phyloP scores from a whole-genome alignment of 305 asterid species.

The Fraxinus nigra region DNA sequence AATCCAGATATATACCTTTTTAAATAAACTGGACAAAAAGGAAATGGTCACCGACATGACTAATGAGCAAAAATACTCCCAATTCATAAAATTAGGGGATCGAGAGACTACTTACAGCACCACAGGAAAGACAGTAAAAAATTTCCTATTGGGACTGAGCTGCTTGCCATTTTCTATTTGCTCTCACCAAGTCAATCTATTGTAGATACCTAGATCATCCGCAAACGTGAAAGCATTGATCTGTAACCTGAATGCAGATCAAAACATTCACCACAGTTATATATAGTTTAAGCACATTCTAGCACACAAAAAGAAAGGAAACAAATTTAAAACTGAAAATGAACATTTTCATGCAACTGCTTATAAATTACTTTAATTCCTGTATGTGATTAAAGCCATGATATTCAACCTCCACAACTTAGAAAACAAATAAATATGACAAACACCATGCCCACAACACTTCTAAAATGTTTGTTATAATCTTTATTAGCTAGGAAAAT shows the following conservation, averaged over 20 bases:
- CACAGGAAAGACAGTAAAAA: background rate
- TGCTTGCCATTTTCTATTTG: constrained; percentile 8
- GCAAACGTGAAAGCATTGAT: constrained; percentile 8
- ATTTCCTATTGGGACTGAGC: constrained; percentile 4
- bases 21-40: background rate
- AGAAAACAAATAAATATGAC: background rate
- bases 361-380: background rate
- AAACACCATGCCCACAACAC: background rate
- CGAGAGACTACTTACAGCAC: background rate
- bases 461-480: background rate
- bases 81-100: background rate
- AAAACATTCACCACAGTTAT: background rate
- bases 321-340: background rate
- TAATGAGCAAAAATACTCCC: background rate
- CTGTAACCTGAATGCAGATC: background rate
- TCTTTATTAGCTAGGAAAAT: background rate
- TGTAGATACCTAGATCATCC: constrained; percentile 10
- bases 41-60: background rate
- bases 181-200: constrained; percentile 16
- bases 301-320: background rate
- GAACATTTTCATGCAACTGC: background rate
- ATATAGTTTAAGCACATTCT: background rate
- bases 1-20: background rate
- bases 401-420: background rate
- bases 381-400: background rate